phyloP scores from a whole-genome alignment of 2,329 filamentous ascomycete genomes.

The Calonectria leucothoes region DNA sequence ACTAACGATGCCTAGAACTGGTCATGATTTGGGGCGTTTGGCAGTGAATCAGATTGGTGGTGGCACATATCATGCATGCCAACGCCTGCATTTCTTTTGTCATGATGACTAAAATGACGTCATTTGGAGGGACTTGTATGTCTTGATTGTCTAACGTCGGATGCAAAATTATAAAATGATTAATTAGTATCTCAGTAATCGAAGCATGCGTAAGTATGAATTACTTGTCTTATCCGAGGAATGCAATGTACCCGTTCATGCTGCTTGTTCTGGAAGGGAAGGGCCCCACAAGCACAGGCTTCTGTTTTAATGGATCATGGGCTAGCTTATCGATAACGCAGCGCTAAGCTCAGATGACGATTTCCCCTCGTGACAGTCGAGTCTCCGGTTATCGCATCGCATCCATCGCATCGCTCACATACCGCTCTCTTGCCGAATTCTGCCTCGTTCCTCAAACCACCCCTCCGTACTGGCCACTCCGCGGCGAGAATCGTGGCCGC shows the following conservation, averaged over 20 bases:
- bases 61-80: neutral
- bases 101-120: neutral
- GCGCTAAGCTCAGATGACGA: conserved; percentile 40
- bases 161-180: neutral
- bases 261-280: neutral
- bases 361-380: conserved; percentile 40
- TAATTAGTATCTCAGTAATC: neutral
- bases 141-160: neutral
- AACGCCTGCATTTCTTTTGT: neutral
- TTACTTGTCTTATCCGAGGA: neutral
- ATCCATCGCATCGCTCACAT: conserved; percentile 15
- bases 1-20: neutral
- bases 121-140: neutral
- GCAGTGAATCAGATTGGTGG: neutral
- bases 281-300: neutral
- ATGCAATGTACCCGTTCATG: neutral
- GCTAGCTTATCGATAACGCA: conserved; percentile 41
- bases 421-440: conserved; percentile 5
- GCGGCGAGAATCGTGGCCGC: conserved; percentile 13
- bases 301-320: conserved; percentile 4
- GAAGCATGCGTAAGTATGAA: neutral
- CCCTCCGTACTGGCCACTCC: conserved; percentile 3
- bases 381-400: conserved; percentile 14
- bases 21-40: neutral
- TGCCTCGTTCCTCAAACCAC: neutral